phyloP scores from a whole-genome alignment of 805 yeast species.

The Blastobotrys chiropterorum region DNA sequence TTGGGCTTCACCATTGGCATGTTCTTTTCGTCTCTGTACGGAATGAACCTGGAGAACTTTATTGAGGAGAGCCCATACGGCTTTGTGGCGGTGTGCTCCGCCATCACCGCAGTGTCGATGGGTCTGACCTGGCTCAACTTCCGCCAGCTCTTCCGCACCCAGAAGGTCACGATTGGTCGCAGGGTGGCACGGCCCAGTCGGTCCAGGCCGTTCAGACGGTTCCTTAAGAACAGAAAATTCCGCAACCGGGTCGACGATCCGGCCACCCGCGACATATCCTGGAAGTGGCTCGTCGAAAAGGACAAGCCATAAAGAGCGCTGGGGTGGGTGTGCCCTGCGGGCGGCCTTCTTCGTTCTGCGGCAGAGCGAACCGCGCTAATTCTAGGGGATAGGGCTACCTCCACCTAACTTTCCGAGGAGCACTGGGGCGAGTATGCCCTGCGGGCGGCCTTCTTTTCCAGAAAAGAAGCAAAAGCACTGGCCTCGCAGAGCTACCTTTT shows the following conservation, averaged over 20 bases:
- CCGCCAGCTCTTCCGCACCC: conserved; percentile 53
- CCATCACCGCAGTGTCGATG: conserved; percentile 39
- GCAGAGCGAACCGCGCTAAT: no score
- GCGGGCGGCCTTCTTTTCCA: no score
- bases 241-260: neutral
- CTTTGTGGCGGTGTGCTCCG: conserved; percentile 54
- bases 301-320: no score
- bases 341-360: no score
- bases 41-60: conserved; percentile 92
- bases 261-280: conserved; percentile 9
- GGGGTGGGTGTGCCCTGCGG: no score
- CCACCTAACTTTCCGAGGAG: no score
- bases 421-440: no score
- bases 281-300: conserved; percentile 21
- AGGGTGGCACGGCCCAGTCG: neutral
- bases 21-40: conserved; percentile 80
- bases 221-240: neutral
- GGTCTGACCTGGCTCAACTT: conserved; percentile 50
- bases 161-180: conserved; percentile 55
- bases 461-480: no score
- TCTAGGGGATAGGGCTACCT: no score
- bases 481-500: no score
- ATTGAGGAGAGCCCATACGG: conserved; percentile 78
- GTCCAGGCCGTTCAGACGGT: neutral
- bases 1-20: conserved; percentile 83